Evolutionary conservation across 2,329 filamentous ascomycete genomes (phyloP), one percentile per base, ranked within the genome.

Genomic region (Rachicladosporium sp.): DNA sequence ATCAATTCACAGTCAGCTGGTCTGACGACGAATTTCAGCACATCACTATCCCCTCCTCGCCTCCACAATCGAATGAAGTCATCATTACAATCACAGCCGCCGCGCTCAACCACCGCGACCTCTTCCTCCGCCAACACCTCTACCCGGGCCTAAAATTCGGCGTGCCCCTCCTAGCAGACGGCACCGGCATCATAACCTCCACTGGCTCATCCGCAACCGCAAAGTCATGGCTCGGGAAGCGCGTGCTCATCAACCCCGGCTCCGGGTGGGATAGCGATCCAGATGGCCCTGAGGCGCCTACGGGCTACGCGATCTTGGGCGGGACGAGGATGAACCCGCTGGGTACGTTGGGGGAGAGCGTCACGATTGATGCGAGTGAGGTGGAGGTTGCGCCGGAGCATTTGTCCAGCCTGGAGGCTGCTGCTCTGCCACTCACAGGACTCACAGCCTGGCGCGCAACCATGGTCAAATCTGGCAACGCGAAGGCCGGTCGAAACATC

Each of bases 81-180:
- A 69, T 93, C 5, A 67, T 96, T 46, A 77, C 76, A 53, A 68
- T 96, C 55, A 73, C 74, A 29, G 83, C 87, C 37, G 83, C 80
- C 1, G 82, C 89, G 10, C 77, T 96, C 37, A 96, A 96, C 68
- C 91, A 96, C 67, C 82, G 88, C 52, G 91, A 96, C 61, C 76
- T 93, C 50, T 96, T 95, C 67, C 82, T 93, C 62, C 83, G 89
- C 39, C 87, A 91, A 61, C 81, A 88, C 56, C 76, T 93, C 31
- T 96, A 96, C 67, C 89, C 89, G 0, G 81, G 76, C 50, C 81
- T 86, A 38, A 80, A 82, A 9, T 93, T 93, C 60, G 71, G 74
- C 43, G 69, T 78, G 4, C 85, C 89, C 1, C 66, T 96, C 32
- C 73, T 93, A 19, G 78, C 87, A 44, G 89, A 96, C 58, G 89